A percentile compares a stretch with the other conserved stretches of the same genome.
These are phyloP conservation scores for Epichloe festucae DNA, from an alignment of 2,329 filamentous ascomycete species.

Conservation along the genomic window DNA sequence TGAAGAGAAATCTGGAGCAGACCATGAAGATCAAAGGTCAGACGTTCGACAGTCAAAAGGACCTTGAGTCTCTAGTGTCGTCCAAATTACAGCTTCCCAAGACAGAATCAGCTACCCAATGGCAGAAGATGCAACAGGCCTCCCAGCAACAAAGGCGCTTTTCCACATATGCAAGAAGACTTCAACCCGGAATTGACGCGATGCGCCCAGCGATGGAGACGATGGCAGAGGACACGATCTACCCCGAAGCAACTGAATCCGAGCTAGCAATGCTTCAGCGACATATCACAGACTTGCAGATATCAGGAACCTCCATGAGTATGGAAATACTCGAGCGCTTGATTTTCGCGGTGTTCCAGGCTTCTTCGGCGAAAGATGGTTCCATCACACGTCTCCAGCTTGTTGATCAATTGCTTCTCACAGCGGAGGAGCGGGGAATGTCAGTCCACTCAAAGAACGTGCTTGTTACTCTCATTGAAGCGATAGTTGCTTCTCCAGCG, in stretches of 20 bases:
- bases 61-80: slow-evolving; percentile 19
- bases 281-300: slow-evolving; percentile 26
- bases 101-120: slow-evolving; percentile 18
- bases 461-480: slow-evolving; percentile 34
- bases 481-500: slow-evolving; percentile 20
- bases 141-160: slow-evolving; percentile 22
- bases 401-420: slow-evolving; percentile 30
- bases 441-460: slow-evolving; percentile 31
- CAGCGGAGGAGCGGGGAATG: slow-evolving; percentile 32
- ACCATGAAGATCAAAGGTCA: slow-evolving; percentile 19
- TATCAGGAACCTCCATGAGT: slow-evolving; percentile 23
- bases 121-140: slow-evolving; percentile 22
- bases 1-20: slow-evolving; percentile 23
- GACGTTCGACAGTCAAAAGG: slow-evolving; percentile 10
- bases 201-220: not conserved
- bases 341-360: slow-evolving; percentile 25
- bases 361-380: slow-evolving; percentile 9
- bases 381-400: slow-evolving; percentile 22
- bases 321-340: slow-evolving; percentile 24
- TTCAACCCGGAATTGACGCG: slow-evolving; percentile 5
- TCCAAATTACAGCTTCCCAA: slow-evolving; percentile 21
- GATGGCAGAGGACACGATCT: not conserved
- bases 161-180: slow-evolving; percentile 18
- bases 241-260: not conserved
- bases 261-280: slow-evolving; percentile 13